Evolutionary conservation across 2,329 filamentous ascomycete genomes (phyloP).

Genomic region (Blastomyces percursus): DNA sequence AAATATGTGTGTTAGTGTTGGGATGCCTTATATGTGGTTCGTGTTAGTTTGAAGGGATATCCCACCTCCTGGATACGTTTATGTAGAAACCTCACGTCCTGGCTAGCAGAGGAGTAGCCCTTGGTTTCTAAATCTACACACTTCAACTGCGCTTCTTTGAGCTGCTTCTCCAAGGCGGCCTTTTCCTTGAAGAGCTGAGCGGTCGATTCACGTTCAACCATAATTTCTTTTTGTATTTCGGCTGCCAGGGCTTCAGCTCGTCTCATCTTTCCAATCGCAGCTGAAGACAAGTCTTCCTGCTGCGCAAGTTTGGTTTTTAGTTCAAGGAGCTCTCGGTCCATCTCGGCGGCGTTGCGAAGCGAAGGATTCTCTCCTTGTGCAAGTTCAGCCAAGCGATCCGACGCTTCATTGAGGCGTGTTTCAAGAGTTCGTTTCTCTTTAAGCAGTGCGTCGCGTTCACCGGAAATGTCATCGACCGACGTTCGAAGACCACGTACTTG

Average conservation of each 20-base stretch:
- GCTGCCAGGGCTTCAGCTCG: constrained; percentile 75
- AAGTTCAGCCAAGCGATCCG: constrained; percentile 77
- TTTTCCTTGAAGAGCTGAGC: constrained; percentile 82
- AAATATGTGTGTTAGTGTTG: constrained; percentile 16
- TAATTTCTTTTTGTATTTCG: constrained; percentile 89
- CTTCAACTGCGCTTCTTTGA: constrained; percentile 82
- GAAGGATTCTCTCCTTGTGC: constrained; percentile 75
- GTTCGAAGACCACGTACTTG: constrained; percentile 78
- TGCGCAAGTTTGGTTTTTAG: constrained; percentile 81
- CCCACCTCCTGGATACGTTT: constrained; percentile 89
- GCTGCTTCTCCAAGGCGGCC: constrained; percentile 71
- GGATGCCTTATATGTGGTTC: not conserved
- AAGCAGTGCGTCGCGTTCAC: constrained; percentile 71
- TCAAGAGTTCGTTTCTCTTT: constrained; percentile 89
- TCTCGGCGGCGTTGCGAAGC: constrained; percentile 75
- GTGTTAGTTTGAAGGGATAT: constrained; percentile 13
- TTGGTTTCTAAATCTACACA: constrained; percentile 94
- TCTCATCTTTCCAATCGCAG: constrained; percentile 94
- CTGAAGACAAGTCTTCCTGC: constrained; percentile 82
- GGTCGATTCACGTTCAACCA: constrained; percentile 70
- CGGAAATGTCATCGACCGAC: constrained; percentile 71
- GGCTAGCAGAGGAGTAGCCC: constrained; percentile 85
- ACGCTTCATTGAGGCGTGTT: constrained; percentile 73
- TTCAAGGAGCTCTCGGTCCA: constrained; percentile 80
- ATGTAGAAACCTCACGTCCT: constrained; percentile 90